Base-by-base conservation (phyloP, 805 yeast genomes). In the Monosporozyma servazzii region DNA sequence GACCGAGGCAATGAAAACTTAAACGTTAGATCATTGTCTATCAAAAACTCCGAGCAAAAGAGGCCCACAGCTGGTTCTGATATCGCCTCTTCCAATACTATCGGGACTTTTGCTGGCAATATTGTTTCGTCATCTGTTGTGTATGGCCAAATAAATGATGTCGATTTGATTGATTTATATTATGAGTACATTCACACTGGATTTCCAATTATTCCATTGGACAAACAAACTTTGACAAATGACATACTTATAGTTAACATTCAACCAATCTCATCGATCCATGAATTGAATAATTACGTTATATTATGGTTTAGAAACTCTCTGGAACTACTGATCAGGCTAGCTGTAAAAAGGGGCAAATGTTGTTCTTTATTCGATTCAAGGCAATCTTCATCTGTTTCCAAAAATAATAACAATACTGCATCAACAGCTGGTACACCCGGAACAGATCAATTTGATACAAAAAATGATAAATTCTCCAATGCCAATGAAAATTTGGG, bases 111-210 rank as follows among this genome's bases (percentile, higher is more conserved):
- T 10, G 29, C 9, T 21, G 44, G 27, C 9, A 41, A n/a, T 21
- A 41, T 41, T 41, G 44, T 21, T 11, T 3, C 44, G 3, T 29
- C 48, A 3, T 29, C 40, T 6, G 39, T 61, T 17, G 50, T 54
- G 3, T 65, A 63, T 51, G 67, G 66, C 1, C 63, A 62, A 46
- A 63, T 65, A 2, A 58, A 65, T 9, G 69, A 66, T 50, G 56
- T 56, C 57, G 77, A 66, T 60, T 65, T 68, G 69, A 73, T 69
- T 65, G 76, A 69, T 63, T 67, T 67, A 51, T 79, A 57, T 57
- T 78, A 77, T 55, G 78, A 74, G 53, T 77, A 75, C 58, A 66
- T 72, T 29, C 75, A 71, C 51, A 65, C 70, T 15, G 64, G 67
- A 9, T 65, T 72, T 56, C 70, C 74, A 37, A 58, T 71, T 0